Base-by-base conservation (phyloP, 192 early-diverging fungal species). In the Powellomyces hirtus region DNA sequence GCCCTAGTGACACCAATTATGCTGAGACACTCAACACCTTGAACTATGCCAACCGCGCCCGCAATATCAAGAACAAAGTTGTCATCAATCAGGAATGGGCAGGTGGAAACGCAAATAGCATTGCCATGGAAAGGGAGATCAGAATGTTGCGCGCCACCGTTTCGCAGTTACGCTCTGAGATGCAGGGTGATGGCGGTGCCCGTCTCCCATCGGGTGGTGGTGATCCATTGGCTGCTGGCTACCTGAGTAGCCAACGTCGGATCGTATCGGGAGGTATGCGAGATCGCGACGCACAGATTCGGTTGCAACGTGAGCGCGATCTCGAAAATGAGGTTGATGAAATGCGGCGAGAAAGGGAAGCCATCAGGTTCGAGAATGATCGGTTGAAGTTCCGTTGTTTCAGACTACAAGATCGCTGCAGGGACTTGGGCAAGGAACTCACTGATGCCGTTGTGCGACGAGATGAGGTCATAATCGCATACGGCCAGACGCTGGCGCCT, bases 11-110 rank as follows among this genome's bases (percentile, higher is more conserved):
- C 66, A 70, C 81, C 55, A 94, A 95, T 72, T 77, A 91, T 46
- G 84, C 81, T 10, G 97, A 99, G 76, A 95, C 94, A 4, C 70
- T 99, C 42, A 97, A 95, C 71, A 99, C 97, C 1, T 83, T 99
- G 37, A 90, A 91, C 71, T 99, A 98, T 69, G 97, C 97, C 4
- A 93, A 94, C 55, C 86, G 97, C 10, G 96, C 95, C 4, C 82
- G 97, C 62, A 96, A 96, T 68, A 99, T 99, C 78, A 89, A 89
- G 66, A 99, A 99, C 78, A 84, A 86, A 51, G 90, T 89, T 29
- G 87, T 85, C 35, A 87, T 96, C 64, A 96, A 89, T 57, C 87
- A 90, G 59, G 88, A 91, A 16, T 74, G 75, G 59, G 68, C 59
- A 8, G 69, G 56, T 24, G 57, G 33, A 13, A 42, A 37, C 30